Base-by-base conservation (phyloP, 192 early-diverging fungal genomes). In the Funneliformis mosseae region DNA sequence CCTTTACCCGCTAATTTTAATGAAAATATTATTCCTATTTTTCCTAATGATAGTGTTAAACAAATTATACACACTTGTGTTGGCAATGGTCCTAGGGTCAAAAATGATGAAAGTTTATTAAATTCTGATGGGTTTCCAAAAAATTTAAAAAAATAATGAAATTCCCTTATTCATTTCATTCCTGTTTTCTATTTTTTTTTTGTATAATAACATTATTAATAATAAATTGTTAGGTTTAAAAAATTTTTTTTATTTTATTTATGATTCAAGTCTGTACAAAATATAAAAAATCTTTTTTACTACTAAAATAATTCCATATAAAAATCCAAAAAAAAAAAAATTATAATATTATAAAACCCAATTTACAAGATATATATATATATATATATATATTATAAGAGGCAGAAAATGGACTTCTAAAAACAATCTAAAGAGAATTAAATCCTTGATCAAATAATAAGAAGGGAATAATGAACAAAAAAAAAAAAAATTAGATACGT, bases 21-120 rank as follows among this genome's bases (percentile, higher is more conserved):
- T 48, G 83, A 85, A 18, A 77, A 90, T 45, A 84, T 88, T 81
- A 81, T 91, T 8, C 89, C 85, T 23, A 87, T 92, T 73, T 92
- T 92, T 72, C 83, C 92, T 21, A 81, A 81, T 33, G 95, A 93
- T 39, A 90, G 91, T 61, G 91, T 99, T 80, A 92, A 91, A 61
- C 90, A 96, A 80, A 92, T 98, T 77, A 92, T 99, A 84, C 93
- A 95, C 86, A 96, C 97, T 25, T 89, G 90, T 78, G 91, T 96
- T 27, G 96, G 95, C 75, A 96, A 96, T 82, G 97, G 97, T 28
- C 98, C 98, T n/a, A 89, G 95, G 76, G 84, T 98, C 18, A 82
- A 96, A n/a, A 83, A 85, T 16, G 81, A 80, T 28, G 81, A 84
- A 10, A 83, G 86, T 46, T 82, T 95, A 63, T 84, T 95, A 68